Evolutionary conservation across 371 early-diverging fungal species (phyloP).

Genomic region (Fennellomyces sp.): DNA sequence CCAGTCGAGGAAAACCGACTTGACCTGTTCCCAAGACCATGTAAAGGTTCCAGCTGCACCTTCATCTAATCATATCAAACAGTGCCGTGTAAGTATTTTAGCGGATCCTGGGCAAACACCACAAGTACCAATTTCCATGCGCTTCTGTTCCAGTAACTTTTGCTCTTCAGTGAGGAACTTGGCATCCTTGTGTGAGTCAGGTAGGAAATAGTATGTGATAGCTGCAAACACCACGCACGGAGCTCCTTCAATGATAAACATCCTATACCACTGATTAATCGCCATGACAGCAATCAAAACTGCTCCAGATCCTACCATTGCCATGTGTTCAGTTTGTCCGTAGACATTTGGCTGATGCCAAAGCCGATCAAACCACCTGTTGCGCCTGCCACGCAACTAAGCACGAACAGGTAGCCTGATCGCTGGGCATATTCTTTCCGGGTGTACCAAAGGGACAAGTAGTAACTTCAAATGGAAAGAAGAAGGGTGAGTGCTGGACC

Average conservation of each 20-base stretch:
- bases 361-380: constrained; percentile 37
- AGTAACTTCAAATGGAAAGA: not conserved
- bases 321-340: constrained; percentile 28
- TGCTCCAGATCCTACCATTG: constrained; percentile 35
- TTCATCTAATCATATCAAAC: constrained; percentile 34
- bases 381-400: constrained; percentile 41
- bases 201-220: constrained; percentile 43
- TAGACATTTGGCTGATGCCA: constrained; percentile 31
- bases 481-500: not conserved
- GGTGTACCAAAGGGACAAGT: constrained; percentile 45
- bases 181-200: constrained; percentile 57
- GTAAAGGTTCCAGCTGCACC: constrained; percentile 33
- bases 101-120: too few species aligned
- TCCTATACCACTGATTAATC: constrained; percentile 23
- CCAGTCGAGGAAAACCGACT: constrained; percentile 39
- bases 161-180: constrained; percentile 58
- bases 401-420: constrained; percentile 36
- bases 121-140: constrained; percentile 44
- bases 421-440: constrained; percentile 38
- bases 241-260: constrained; percentile 56
- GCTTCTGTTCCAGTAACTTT: constrained; percentile 35
- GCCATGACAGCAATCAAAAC: not conserved
- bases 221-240: constrained; percentile 40
- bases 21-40: constrained; percentile 40
- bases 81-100: not conserved